Evolutionary conservation across 2,329 filamentous ascomycete species (phyloP).

Genomic region (Xylaria sp.): DNA sequence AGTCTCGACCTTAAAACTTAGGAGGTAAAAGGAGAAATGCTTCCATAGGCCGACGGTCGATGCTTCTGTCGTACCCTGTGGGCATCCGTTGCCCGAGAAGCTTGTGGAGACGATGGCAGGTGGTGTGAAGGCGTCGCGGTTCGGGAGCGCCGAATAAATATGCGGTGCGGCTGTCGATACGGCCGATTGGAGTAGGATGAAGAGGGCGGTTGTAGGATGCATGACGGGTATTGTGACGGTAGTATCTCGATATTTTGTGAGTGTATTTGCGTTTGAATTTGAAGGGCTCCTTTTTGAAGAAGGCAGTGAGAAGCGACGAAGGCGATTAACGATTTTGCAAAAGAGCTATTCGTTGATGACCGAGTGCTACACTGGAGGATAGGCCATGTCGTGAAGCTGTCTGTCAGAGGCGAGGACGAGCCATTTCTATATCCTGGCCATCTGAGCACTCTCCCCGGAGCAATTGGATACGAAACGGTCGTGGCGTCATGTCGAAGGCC

Average conservation of each 20-base stretch:
- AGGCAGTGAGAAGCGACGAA: not conserved
- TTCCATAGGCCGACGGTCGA: slow-evolving; percentile 32
- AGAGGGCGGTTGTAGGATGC: slow-evolving; percentile 6
- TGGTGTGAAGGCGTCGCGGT: slow-evolving; percentile 30
- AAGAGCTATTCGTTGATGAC: not conserved
- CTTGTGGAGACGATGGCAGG: slow-evolving; percentile 35
- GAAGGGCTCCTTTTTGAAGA: not conserved
- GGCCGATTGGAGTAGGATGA: slow-evolving; percentile 9
- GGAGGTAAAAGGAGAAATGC: slow-evolving; percentile 38
- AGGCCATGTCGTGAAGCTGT: not conserved
- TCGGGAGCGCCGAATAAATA: slow-evolving; percentile 7
- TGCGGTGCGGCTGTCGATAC: slow-evolving; percentile 24
- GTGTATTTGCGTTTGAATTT: not conserved
- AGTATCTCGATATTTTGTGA: not conserved
- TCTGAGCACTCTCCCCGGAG: not conserved
- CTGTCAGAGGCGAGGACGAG: not conserved
- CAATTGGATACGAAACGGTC: slow-evolving; percentile 8
- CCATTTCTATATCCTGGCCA: slow-evolving; percentile 19
- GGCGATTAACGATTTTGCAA: not conserved
- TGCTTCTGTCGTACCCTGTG: slow-evolving; percentile 34
- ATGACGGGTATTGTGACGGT: slow-evolving; percentile 4
- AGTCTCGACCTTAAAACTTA: slow-evolving; percentile 36
- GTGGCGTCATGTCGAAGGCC: not conserved
- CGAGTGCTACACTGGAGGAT: not conserved
- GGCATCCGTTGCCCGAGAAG: slow-evolving; percentile 43